Evolutionary conservation across 352 stramenopile genomes (phyloP).

Genomic region (Pythium brassicae): DNA sequence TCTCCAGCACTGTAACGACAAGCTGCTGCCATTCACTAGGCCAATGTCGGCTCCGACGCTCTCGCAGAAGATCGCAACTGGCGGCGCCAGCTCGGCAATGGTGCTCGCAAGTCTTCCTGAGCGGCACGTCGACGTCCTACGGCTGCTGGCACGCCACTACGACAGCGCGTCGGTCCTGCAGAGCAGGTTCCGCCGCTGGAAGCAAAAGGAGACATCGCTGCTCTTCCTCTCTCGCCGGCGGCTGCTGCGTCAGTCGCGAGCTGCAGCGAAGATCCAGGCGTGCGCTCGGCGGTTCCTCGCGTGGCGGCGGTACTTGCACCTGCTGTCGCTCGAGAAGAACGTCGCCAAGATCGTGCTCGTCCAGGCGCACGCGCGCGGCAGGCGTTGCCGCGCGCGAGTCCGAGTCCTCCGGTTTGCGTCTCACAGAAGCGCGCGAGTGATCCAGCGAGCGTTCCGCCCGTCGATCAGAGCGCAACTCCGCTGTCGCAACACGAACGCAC

Average conservation of each 20-base stretch:
- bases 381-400: slow-evolving; percentile 24
- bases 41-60: slow-evolving; percentile 23
- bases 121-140: slow-evolving; percentile 33
- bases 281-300: slow-evolving; percentile 39
- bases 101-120: slow-evolving; percentile 24
- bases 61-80: slow-evolving; percentile 35
- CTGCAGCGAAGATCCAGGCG: slow-evolving; percentile 49
- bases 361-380: slow-evolving; percentile 42
- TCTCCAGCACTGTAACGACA: slow-evolving; percentile 27
- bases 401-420: slow-evolving; percentile 20
- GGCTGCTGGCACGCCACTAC: slow-evolving; percentile 28
- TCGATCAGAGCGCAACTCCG: slow-evolving; percentile 24
- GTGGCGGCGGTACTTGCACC: slow-evolving; percentile 42
- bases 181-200: slow-evolving; percentile 36
- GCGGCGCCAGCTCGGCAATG: slow-evolving; percentile 25
- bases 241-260: slow-evolving; percentile 29
- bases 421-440: slow-evolving; percentile 24
- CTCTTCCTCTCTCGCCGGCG: slow-evolving; percentile 37
- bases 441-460: slow-evolving; percentile 43
- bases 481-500: slow-evolving; percentile 20
- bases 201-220: slow-evolving; percentile 30
- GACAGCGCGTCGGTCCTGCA: slow-evolving; percentile 37
- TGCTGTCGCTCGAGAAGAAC: slow-evolving; percentile 37
- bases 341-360: slow-evolving; percentile 31
- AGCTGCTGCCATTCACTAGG: slow-evolving; percentile 38